phyloP scores from a whole-genome alignment of 345 rosid genomes.

The Fremontodendron californicum region DNA sequence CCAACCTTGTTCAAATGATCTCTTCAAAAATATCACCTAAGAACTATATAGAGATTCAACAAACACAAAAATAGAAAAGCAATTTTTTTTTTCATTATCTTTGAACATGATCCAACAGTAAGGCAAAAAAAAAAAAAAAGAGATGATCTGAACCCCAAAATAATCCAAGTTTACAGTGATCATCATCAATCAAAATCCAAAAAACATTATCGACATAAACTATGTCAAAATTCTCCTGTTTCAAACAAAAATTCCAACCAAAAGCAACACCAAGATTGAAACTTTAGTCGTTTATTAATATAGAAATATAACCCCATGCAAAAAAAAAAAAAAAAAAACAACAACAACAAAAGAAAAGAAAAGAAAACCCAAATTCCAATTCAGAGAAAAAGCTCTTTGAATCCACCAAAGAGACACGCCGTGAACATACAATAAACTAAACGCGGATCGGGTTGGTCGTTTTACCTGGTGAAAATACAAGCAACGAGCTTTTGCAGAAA shows the following conservation, averaged over 20 bases:
- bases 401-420: background rate
- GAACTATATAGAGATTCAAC: background rate
- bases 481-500: background rate
- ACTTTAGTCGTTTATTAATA: background rate
- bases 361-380: background rate
- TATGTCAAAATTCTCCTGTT: background rate
- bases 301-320: background rate
- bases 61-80: background rate
- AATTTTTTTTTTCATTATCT: background rate
- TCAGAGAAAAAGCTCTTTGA: background rate
- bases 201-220: background rate
- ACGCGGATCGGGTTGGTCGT: background rate
- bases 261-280: background rate
- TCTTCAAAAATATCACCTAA: background rate
- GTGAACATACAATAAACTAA: background rate
- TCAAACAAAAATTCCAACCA: background rate
- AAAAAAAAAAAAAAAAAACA: too few species aligned
- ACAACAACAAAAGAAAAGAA: background rate
- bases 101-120: background rate
- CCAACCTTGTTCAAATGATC: background rate
- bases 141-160: background rate
- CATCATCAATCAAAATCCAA: background rate
- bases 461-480: conserved; percentile 3
- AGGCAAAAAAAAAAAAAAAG: background rate
- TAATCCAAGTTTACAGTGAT: background rate